Base-by-base conservation (phyloP, 2,329 filamentous ascomycete species). In the Colletotrichum paranaense region DNA sequence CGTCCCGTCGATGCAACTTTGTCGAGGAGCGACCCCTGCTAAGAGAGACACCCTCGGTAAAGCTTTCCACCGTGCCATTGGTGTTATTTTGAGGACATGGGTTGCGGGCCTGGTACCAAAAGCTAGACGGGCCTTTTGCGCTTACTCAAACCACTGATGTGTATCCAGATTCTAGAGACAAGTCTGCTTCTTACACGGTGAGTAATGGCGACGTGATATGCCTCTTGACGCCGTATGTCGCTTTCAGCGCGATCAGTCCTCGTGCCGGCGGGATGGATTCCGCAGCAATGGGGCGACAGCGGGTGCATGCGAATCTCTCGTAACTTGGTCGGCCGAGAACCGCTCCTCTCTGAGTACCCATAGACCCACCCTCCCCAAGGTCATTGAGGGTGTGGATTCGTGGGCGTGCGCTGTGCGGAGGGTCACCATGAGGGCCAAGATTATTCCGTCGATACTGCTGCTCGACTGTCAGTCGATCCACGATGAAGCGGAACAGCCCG, bases 331-430 rank as follows among this genome's bases (percentile, higher is more conserved):
- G 46, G 56, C 56, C 66, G 70, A 70, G 60, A 9, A 59, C 38
- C 38, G 30, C 60, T 56, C 55, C 35, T 62, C 14, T 38, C 56
- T 49, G 53, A 60, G 32, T 28, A 30, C 19, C 67, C 70, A 70
- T 56, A 65, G 32, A 42, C 28, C 57, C 65, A 56, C 52, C 52
- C 62, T 60, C 67, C 56, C 60, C 55, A 65, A 60, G 59, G 8
- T 60, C 35, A 63, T 46, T 62, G 28, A 16, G 16, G n/a, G 46
- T 66, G 70, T 70, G 70, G 70, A 73, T 70, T 38, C 70, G 70
- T 70, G 67, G 70, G 60, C 65, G 35, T 38, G 60, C 56, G 60
- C 56, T 65, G 35, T 38, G 60, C 56, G 67, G 70, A 73, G 70
- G 68, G 42, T 62, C 30, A n/a, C 58, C 59, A 56, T 16, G 5